These are phyloP conservation scores for Cordyceps farinosa DNA, from an alignment of 2,329 filamentous ascomycete species.

Conservation along the genomic window DNA sequence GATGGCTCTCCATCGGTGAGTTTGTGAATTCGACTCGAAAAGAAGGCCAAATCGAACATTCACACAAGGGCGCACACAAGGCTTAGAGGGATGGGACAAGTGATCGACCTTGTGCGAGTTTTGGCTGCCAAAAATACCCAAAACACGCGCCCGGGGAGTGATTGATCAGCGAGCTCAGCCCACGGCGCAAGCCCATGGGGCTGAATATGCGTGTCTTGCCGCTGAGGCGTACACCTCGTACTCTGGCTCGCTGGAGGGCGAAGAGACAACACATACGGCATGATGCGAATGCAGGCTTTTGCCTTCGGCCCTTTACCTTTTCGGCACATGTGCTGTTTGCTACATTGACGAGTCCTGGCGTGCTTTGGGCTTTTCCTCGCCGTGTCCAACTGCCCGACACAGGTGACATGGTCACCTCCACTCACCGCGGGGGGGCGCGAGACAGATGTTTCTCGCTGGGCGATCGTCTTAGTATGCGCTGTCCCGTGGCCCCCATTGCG, in stretches of 20 bases:
- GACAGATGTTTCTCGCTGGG: neutral
- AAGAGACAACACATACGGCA: neutral
- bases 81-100: neutral
- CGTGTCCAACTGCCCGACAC: neutral
- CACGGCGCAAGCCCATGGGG: neutral
- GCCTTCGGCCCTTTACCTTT: neutral
- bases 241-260: neutral
- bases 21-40: neutral
- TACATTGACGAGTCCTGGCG: no score
- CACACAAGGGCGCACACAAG: no score
- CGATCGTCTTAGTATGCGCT: neutral
- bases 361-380: neutral
- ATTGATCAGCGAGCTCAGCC: neutral
- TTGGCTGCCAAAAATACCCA: neutral
- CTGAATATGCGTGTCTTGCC: slow-evolving; percentile 4
- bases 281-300: neutral
- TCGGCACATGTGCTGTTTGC: neutral
- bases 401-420: neutral
- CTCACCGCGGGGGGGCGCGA: neutral
- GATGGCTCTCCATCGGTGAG: no score
- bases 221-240: neutral
- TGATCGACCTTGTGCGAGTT: neutral
- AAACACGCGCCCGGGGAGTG: neutral
- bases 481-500: neutral
- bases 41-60: neutral